Percentiles rank a stretch among this genome's conserved stretches.
phyloP scores from a whole-genome alignment of 2,329 filamentous ascomycete species.

The Ascochyta viciae-villosae region DNA sequence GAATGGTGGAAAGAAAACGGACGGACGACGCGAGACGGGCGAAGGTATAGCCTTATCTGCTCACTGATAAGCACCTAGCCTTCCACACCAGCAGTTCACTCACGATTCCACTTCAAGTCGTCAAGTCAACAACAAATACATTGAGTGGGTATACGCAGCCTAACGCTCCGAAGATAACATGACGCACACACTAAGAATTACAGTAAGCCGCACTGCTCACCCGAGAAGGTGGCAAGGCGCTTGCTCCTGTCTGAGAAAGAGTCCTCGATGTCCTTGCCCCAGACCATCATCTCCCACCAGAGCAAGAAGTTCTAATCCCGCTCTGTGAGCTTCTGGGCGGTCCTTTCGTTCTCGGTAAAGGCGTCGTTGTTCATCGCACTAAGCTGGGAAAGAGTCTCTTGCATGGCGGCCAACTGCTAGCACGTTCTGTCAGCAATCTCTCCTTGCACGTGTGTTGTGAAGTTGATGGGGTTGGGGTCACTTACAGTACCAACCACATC shows the following conservation, averaged over 20 bases:
- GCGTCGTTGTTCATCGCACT: slow-evolving; percentile 46
- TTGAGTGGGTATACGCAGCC: slow-evolving; percentile 17
- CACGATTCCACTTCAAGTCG: neutral
- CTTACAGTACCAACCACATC: slow-evolving; percentile 49
- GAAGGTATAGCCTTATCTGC: neutral
- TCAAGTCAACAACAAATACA: slow-evolving; percentile 7
- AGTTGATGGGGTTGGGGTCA: slow-evolving; percentile 4
- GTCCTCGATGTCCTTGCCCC: neutral
- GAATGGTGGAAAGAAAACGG: slow-evolving; percentile 4
- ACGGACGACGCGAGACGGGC: neutral
- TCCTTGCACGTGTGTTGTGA: neutral
- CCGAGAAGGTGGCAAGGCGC: neutral
- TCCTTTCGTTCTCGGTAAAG: slow-evolving; percentile 43
- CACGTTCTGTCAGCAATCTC: slow-evolving; percentile 34
- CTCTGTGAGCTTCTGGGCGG: slow-evolving; percentile 39
- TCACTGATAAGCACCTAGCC: neutral
- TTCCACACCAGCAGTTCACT: neutral
- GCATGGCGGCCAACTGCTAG: slow-evolving; percentile 51
- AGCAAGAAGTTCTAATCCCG: slow-evolving; percentile 33
- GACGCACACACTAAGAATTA: slow-evolving; percentile 4
- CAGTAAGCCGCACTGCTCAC: neutral
- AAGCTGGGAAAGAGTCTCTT: slow-evolving; percentile 45
- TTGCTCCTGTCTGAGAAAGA: neutral
- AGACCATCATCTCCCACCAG: slow-evolving; percentile 19
- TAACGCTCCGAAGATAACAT: slow-evolving; percentile 3